A percentile compares a stretch with the other conserved stretches of the same genome.
These are phyloP conservation scores for Nelumbo lutea DNA, from an alignment of 164 flowering plant species.

Conservation along the genomic window DNA sequence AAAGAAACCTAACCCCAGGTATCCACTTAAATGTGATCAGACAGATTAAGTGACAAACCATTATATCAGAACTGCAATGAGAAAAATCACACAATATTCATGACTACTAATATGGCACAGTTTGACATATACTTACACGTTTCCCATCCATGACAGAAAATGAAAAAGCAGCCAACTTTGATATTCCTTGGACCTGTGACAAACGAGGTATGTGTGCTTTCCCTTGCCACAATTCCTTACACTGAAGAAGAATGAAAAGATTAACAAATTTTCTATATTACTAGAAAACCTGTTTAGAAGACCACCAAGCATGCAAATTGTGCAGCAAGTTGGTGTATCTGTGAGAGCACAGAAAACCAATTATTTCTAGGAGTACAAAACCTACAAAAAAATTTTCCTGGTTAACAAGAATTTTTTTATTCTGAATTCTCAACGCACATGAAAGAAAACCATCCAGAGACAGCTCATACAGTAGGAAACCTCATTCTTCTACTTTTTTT, in stretches of 20 bases:
- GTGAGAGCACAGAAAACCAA: too few species aligned
- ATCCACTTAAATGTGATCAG: background rate
- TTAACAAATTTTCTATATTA: background rate
- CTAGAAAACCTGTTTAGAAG: background rate
- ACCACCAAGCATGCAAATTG: background rate
- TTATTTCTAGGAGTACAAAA: too few species aligned
- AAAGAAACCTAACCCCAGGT: background rate
- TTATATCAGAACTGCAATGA: background rate
- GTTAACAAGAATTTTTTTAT: too few species aligned
- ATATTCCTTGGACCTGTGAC: conserved; percentile 40
- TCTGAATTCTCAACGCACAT: too few species aligned
- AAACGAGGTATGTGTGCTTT: conserved; percentile 90
- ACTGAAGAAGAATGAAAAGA: conserved; percentile 30
- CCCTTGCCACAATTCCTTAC: conserved; percentile 62
- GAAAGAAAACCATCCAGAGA: too few species aligned
- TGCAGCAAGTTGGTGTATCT: too few species aligned
- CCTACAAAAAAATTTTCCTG: too few species aligned
- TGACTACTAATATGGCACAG: background rate
- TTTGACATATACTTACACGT: conserved; percentile 47
- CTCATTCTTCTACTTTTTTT: too few species aligned
- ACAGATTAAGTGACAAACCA: background rate
- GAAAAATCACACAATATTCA: background rate
- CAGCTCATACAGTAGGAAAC: too few species aligned
- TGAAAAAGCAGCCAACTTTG: conserved; percentile 61
- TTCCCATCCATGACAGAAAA: conserved; percentile 66